These are phyloP conservation scores for Pyrenula aspistea DNA, from an alignment of 495 filamentous ascomycete species.

Conservation along the genomic window DNA sequence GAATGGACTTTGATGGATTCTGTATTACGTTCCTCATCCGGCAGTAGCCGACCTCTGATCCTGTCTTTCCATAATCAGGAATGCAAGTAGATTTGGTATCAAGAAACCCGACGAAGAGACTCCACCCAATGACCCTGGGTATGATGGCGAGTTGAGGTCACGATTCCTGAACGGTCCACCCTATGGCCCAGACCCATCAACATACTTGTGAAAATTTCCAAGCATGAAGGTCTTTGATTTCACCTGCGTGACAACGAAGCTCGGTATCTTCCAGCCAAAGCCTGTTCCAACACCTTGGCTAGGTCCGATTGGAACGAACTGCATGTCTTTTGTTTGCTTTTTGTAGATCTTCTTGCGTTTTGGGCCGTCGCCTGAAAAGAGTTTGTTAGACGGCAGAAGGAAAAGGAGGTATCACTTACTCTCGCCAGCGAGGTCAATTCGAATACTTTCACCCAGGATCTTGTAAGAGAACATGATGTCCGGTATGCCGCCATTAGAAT, in stretches of 20 bases:
- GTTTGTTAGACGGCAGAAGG: neutral
- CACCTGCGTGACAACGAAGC: slow-evolving; percentile 9
- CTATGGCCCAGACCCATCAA: slow-evolving; percentile 1
- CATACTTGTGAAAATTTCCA: slow-evolving; percentile 3
- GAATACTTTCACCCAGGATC: slow-evolving; percentile 5
- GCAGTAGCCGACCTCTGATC: no score
- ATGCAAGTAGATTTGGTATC: neutral
- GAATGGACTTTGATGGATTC: no score
- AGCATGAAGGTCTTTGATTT: slow-evolving; percentile 14
- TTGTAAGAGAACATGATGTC: slow-evolving; percentile 5
- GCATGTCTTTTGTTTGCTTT: slow-evolving; percentile 16
- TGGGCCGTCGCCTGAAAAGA: neutral
- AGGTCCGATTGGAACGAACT: slow-evolving; percentile 18
- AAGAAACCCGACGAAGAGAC: neutral
- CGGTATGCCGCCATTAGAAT: slow-evolving; percentile 8
- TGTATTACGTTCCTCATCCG: no score
- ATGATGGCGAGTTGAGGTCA: neutral
- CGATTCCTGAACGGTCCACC: neutral
- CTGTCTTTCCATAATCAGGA: neutral
- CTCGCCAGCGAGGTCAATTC: slow-evolving; percentile 3
- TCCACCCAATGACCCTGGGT: neutral
- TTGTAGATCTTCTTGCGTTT: slow-evolving; percentile 11
- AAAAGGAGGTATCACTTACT: no score
- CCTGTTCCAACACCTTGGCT: slow-evolving; percentile 11
- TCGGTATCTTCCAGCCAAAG: slow-evolving; percentile 17